These are phyloP conservation scores for Trametes coccinea DNA, from an alignment of 768 basidiomycete genomes.

Conservation along the genomic window DNA sequence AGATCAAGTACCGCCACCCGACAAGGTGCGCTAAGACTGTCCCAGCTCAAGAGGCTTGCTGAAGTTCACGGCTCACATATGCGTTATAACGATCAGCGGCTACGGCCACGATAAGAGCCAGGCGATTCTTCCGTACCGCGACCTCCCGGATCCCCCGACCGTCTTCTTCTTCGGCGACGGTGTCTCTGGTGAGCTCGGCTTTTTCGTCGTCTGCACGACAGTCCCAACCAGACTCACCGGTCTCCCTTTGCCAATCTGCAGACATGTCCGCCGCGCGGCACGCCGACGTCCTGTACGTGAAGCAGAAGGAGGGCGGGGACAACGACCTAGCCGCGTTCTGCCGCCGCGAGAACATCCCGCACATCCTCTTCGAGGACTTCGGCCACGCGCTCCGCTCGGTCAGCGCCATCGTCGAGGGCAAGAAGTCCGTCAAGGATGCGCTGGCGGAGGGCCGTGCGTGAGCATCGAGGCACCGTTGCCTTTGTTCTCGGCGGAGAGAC, in stretches of 20 bases:
- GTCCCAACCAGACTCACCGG: not conserved
- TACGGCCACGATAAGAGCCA: conserved; percentile 97
- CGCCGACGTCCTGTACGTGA: conserved; percentile 95
- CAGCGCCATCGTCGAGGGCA: conserved; percentile 68
- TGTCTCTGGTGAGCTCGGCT: conserved; percentile 70
- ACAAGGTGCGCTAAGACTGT: conserved; percentile 55
- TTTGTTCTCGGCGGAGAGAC: not conserved
- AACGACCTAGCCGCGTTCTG: conserved; percentile 90
- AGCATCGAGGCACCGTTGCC: not conserved
- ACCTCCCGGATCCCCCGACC: conserved; percentile 66
- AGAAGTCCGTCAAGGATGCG: conserved; percentile 57
- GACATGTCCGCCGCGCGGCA: conserved; percentile 92
- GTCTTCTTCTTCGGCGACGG: conserved; percentile 99
- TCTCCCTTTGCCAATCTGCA: conserved; percentile 29
- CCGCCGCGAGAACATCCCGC: conserved; percentile 71
- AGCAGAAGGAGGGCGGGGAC: conserved; percentile 71
- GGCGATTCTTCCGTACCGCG: conserved; percentile 89
- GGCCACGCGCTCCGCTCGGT: conserved; percentile 59
- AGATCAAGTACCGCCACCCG: conserved; percentile 86
- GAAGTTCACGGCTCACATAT: not conserved
- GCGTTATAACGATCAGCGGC: conserved; percentile 43
- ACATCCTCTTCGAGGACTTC: conserved; percentile 79
- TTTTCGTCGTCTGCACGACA: not conserved
- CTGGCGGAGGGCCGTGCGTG: conserved; percentile 21
- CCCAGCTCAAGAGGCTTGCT: not conserved